A percentile compares a stretch with the other conserved stretches of the same genome.
Evolutionary conservation across 2,329 filamentous ascomycete genomes (phyloP).

Genomic region (Aspergillus sergii): DNA sequence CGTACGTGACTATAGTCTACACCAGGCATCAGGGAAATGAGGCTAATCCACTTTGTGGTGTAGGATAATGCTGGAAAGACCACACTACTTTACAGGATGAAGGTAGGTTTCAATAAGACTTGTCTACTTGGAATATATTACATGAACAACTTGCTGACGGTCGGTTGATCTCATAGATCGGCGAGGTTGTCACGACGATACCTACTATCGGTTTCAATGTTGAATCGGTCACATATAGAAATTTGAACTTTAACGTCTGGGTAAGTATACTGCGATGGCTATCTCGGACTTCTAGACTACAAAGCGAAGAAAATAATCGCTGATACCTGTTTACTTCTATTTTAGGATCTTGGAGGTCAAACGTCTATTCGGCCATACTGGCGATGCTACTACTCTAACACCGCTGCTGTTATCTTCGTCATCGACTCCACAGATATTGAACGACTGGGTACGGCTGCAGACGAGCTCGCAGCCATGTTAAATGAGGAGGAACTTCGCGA

Average conservation of each 20-base stretch:
- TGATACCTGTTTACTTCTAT: conserved; percentile 10
- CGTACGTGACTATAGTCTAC: conserved; percentile 57
- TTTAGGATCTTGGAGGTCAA: conserved; percentile 87
- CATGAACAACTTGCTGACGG: conserved; percentile 2
- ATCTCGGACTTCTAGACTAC: no score
- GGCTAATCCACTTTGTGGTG: conserved; percentile 17
- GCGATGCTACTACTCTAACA: conserved; percentile 99
- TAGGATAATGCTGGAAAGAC: conserved; percentile 99
- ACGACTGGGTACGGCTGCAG: conserved; percentile 84
- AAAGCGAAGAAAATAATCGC: background rate
- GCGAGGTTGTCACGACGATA: conserved; percentile 98
- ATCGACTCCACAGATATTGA: conserved; percentile 98
- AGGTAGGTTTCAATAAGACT: conserved; percentile 60
- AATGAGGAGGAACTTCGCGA: conserved; percentile 97
- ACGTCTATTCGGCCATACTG: conserved; percentile 99
- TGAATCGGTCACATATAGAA: conserved; percentile 97
- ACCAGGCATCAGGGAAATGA: conserved; percentile 12
- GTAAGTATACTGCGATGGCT: conserved; percentile 52
- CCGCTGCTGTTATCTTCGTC: conserved; percentile 96
- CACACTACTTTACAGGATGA: conserved; percentile 91
- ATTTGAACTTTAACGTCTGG: conserved; percentile 99
- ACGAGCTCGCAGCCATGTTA: conserved; percentile 92
- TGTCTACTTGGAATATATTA: background rate
- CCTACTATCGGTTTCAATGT: conserved; percentile 99
- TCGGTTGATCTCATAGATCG: conserved; percentile 64